A percentile compares a stretch with the other conserved stretches of the same genome.
phyloP scores from a whole-genome alignment of 2,329 filamentous ascomycete species.

The Fusarium sp. region DNA sequence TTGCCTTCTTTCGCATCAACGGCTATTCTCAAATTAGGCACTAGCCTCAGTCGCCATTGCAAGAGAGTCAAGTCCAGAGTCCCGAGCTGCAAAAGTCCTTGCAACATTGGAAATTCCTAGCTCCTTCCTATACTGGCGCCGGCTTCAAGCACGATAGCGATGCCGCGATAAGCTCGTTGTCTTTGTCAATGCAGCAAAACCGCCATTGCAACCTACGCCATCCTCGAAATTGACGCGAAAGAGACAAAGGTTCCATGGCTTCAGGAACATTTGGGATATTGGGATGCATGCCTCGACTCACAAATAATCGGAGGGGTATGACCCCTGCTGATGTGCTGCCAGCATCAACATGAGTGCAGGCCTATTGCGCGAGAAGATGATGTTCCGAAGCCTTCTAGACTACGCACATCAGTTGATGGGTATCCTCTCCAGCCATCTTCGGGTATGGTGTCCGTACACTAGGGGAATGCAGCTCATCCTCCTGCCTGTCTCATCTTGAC shows the following conservation, averaged over 20 bases:
- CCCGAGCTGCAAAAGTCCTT: conserved; percentile 32
- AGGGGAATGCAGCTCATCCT: conserved; percentile 1
- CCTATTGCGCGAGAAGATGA: conserved; percentile 1
- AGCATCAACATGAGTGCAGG: background rate
- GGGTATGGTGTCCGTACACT: background rate
- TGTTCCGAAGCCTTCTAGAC: conserved; percentile 16
- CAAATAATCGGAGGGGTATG: background rate
- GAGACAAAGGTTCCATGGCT: conserved; percentile 17
- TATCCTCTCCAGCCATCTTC: background rate
- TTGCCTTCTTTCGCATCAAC: background rate
- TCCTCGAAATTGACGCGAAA: background rate
- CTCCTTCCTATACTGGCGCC: conserved; percentile 37
- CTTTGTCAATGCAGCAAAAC: conserved; percentile 12
- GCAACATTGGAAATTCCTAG: conserved; percentile 2
- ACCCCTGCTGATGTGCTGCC: background rate
- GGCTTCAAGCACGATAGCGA: background rate
- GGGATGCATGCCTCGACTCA: background rate
- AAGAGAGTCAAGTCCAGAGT: background rate
- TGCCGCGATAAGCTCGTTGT: conserved; percentile 25
- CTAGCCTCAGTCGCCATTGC: conserved; percentile 4
- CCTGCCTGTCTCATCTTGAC: background rate
- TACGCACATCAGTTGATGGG: background rate
- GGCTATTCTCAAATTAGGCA: background rate
- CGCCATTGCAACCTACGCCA: background rate
- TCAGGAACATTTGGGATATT: background rate